Percentiles rank a stretch among this genome's conserved stretches.
These are phyloP conservation scores for Calendula officinalis DNA, from an alignment of 129 eudicot species.

Conservation along the genomic window DNA sequence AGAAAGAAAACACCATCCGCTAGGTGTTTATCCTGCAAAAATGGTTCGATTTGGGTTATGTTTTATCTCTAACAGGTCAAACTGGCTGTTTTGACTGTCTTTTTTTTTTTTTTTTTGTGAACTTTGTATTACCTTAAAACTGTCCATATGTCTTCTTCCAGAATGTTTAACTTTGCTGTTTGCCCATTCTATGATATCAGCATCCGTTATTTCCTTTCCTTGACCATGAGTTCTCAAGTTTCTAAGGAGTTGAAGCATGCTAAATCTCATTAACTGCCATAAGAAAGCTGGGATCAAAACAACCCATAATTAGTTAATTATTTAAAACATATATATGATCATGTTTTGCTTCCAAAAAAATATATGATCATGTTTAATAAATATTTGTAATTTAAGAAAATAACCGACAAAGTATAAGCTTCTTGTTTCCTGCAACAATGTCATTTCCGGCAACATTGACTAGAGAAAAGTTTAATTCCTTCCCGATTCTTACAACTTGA, in stretches of 20 bases:
- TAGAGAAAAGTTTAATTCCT: conserved; percentile 63
- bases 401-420: conserved; percentile 65
- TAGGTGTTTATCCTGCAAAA: conserved; percentile 69
- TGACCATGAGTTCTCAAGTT: conserved; percentile 75
- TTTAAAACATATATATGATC: neutral
- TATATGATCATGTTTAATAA: too few relatives aligned
- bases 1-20: conserved; percentile 79
- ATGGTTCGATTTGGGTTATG: too few relatives aligned
- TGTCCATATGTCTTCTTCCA: conserved; percentile 68
- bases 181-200: conserved; percentile 85
- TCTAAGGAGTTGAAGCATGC: conserved; percentile 75
- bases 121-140: conserved; percentile 62
- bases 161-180: conserved; percentile 67
- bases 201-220: conserved; percentile 86
- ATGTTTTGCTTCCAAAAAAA: too few relatives aligned
- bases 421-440: conserved; percentile 77
- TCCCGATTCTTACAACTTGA: conserved; percentile 68
- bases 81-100: too few relatives aligned
- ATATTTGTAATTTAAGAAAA: neutral
- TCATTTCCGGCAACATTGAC: conserved; percentile 73
- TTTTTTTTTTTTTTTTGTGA: too few relatives aligned
- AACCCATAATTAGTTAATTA: conserved; percentile 8
- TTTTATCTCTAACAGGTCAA: too few relatives aligned
- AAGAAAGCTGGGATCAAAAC: conserved; percentile 57
- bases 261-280: conserved; percentile 93